phyloP scores from a whole-genome alignment of 305 asterid species.

The Striga hermonthica region DNA sequence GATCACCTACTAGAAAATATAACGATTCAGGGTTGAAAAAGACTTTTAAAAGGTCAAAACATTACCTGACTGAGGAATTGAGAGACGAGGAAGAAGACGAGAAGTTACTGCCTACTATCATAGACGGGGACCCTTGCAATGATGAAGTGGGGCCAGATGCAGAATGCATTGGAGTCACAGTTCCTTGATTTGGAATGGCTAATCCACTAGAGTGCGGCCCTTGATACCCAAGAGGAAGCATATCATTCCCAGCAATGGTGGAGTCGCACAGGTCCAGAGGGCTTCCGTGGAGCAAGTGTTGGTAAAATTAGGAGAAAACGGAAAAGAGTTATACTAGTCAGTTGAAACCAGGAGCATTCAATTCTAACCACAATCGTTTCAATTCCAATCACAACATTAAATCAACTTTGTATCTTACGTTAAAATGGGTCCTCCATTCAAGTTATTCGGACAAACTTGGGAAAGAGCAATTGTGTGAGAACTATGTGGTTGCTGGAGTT shows the following conservation, averaged over 20 bases:
- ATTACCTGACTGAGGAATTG: conserved; percentile 60
- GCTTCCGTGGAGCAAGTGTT: conserved; percentile 43
- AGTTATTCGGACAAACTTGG: conserved; percentile 66
- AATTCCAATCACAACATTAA: conserved; percentile 19
- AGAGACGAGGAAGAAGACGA: conserved; percentile 53
- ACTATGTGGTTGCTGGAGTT: conserved; percentile 68
- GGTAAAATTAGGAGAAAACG: conserved; percentile 5
- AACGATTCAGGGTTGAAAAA: background rate
- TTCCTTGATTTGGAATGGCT: conserved; percentile 53
- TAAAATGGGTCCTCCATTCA: conserved; percentile 56
- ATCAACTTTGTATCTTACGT: conserved; percentile 53
- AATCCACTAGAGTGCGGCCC: conserved; percentile 53
- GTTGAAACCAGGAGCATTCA: conserved; percentile 6
- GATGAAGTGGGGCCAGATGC: conserved; percentile 52
- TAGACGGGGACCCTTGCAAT: conserved; percentile 55
- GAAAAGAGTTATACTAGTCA: conserved; percentile 17
- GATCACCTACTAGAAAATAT: background rate
- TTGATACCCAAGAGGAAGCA: conserved; percentile 60
- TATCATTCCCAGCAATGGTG: conserved; percentile 49
- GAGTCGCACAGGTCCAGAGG: conserved; percentile 79
- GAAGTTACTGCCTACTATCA: conserved; percentile 51
- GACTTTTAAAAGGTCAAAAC: background rate
- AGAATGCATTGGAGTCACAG: conserved; percentile 43
- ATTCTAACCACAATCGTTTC: conserved; percentile 19
- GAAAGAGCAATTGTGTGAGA: conserved; percentile 69